phyloP scores from a whole-genome alignment of 1,284 basidiomycete genomes.

The Tylopilus sp. region DNA sequence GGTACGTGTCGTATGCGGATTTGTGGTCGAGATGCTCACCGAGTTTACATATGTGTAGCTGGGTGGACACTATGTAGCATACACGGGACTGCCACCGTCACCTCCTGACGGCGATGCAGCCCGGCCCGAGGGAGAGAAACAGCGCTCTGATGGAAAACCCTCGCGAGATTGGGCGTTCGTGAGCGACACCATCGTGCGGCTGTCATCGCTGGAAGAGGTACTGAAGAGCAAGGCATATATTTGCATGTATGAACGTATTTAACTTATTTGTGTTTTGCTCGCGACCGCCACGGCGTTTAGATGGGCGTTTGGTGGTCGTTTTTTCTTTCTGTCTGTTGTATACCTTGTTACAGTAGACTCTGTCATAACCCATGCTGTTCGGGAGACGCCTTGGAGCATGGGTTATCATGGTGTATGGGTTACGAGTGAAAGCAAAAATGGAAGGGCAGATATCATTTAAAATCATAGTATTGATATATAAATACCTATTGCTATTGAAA shows the following conservation, averaged over 20 bases:
- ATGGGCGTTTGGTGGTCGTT: background rate
- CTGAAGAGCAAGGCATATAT: constrained; percentile 92
- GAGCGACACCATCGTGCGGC: constrained; percentile 84
- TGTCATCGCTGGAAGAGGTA: constrained; percentile 88
- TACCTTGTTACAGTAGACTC: background rate
- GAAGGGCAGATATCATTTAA: too few relatives aligned
- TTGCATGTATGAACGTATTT: constrained; percentile 86
- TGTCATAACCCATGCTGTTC: too few relatives aligned
- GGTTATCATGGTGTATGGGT: too few relatives aligned
- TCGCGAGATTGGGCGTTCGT: constrained; percentile 91
- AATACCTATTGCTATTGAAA: too few relatives aligned
- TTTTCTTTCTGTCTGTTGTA: background rate
- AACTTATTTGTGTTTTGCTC: constrained; percentile 29
- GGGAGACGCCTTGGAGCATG: too few relatives aligned
- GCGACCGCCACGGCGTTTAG: background rate
- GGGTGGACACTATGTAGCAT: constrained; percentile 88
- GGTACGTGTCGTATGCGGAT: constrained; percentile 57
- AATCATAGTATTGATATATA: too few relatives aligned
- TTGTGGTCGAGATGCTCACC: constrained; percentile 15
- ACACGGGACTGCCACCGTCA: constrained; percentile 70
- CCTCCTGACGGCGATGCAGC: constrained; percentile 21
- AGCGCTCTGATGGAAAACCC: constrained; percentile 20
- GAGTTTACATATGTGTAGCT: constrained; percentile 54
- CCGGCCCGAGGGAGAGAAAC: constrained; percentile 20
- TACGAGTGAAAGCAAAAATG: too few relatives aligned